phyloP scores from a whole-genome alignment of 208 protist species.

The Leishmania martiniquensis region DNA sequence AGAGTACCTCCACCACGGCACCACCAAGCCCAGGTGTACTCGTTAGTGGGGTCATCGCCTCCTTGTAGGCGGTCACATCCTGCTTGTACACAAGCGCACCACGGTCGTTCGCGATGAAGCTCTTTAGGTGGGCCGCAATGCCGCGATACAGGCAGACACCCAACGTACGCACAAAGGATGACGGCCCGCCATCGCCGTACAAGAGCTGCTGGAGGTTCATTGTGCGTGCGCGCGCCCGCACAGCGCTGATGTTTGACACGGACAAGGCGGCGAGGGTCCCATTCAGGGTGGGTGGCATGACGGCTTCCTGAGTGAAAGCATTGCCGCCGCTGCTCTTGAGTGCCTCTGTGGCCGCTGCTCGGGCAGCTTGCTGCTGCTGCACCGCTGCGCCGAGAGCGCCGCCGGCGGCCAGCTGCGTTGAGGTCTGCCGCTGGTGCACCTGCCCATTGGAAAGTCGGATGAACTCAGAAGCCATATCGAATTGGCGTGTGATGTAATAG shows the following conservation, averaged over 20 bases:
- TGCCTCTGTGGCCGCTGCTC: constrained; percentile 18
- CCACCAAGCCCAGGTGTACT: constrained; percentile 73
- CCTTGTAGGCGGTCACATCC: constrained; percentile 88
- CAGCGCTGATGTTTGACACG: constrained; percentile 35
- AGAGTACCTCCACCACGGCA: constrained; percentile 83
- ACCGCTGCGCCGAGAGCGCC: constrained; percentile 13
- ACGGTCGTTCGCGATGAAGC: constrained; percentile 67
- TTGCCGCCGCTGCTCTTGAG: neutral
- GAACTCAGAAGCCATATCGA: constrained; percentile 82
- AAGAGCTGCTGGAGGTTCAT: constrained; percentile 88
- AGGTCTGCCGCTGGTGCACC: constrained; percentile 38
- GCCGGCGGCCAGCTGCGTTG: constrained; percentile 10
- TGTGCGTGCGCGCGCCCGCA: constrained; percentile 61
- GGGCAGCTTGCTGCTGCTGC: constrained; percentile 19
- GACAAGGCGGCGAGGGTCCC: neutral
- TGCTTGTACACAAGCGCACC: constrained; percentile 89
- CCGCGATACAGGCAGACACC: constrained; percentile 88
- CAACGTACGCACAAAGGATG: constrained; percentile 82
- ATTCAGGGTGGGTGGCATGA: neutral
- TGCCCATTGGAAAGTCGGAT: constrained; percentile 81
- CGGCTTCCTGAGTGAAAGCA: neutral
- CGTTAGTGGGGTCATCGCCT: constrained; percentile 77
- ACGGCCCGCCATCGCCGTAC: constrained; percentile 83
- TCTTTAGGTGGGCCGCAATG: constrained; percentile 75
- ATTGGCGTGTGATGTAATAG: constrained; percentile 85